Percentiles rank a stretch among this genome's conserved stretches.
Conservation (phyloP, 768 basidiomycete species). For the Chalciporus pseudorubinellus region DNA sequence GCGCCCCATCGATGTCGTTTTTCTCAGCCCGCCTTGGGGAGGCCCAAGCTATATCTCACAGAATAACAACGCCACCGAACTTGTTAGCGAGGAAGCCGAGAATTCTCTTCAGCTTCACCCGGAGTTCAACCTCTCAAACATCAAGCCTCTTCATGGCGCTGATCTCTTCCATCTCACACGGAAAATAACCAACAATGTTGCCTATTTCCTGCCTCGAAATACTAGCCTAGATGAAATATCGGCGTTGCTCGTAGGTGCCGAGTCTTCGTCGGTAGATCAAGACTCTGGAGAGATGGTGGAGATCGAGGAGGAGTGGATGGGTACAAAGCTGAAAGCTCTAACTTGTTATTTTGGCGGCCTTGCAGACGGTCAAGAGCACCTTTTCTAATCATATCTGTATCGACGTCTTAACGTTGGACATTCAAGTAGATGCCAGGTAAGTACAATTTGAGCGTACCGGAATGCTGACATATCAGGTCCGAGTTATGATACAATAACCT, state of each 20-base stretch:
- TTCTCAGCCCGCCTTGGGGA: conserved; percentile 96
- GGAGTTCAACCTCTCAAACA: conserved; percentile 65
- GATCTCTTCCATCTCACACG: conserved; percentile 77
- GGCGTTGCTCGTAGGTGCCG: conserved; percentile 35
- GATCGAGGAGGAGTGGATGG: conserved; percentile 97
- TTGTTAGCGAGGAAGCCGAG: background rate
- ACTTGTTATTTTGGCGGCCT: conserved; percentile 94
- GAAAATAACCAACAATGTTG: conserved; percentile 75
- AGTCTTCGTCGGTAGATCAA: background rate
- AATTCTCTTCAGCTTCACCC: conserved; percentile 35
- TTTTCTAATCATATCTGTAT: conserved; percentile 40
- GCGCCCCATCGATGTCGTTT: conserved; percentile 81
- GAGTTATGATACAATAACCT: no score
- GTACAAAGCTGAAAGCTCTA: conserved; percentile 86
- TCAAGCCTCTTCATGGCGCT: conserved; percentile 78
- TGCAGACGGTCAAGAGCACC: conserved; percentile 59
- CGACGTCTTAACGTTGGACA: background rate
- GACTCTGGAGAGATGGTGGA: conserved; percentile 67
- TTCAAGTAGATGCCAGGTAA: background rate
- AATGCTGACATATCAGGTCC: background rate
- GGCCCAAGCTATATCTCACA: conserved; percentile 66
- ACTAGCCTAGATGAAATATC: conserved; percentile 71
- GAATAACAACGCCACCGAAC: conserved; percentile 3
- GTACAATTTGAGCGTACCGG: background rate
- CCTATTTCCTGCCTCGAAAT: conserved; percentile 89